Evolutionary conservation across 2,329 filamentous ascomycete genomes (phyloP).

Genomic region (Phaeosphaeriaceae sp.): DNA sequence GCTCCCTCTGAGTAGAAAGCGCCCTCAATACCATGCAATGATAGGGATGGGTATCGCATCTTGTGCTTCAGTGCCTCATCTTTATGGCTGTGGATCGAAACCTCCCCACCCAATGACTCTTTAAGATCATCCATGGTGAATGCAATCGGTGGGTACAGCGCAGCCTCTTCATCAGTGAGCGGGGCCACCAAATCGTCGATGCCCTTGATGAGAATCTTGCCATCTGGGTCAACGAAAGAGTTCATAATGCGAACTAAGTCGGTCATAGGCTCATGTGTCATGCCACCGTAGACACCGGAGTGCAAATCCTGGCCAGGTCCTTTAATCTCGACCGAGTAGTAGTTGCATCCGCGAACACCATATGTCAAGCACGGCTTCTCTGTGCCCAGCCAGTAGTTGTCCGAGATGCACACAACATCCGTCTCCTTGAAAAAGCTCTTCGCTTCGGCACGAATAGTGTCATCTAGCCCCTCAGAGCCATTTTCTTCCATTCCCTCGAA

Average conservation of each 20-base stretch:
- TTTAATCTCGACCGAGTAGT: conserved; percentile 90
- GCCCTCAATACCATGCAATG: conserved; percentile 92
- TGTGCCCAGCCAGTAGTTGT: conserved; percentile 99
- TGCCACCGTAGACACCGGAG: conserved; percentile 95
- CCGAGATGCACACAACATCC: conserved; percentile 96
- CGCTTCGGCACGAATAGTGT: conserved; percentile 88
- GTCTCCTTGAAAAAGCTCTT: conserved; percentile 95
- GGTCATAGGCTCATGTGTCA: conserved; percentile 98
- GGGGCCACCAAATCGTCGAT: conserved; percentile 92
- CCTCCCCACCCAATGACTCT: conserved; percentile 87
- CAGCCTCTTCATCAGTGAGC: conserved; percentile 82
- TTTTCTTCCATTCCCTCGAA: conserved; percentile 99
- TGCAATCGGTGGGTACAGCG: conserved; percentile 85
- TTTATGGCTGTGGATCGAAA: conserved; percentile 85
- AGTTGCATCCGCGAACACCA: conserved; percentile 95
- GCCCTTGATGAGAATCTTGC: conserved; percentile 93
- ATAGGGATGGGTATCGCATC: conserved; percentile 94
- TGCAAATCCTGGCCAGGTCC: conserved; percentile 94
- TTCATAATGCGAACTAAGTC: conserved; percentile 84
- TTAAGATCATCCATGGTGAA: conserved; percentile 97
- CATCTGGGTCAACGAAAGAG: conserved; percentile 84
- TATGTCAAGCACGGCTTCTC: conserved; percentile 99
- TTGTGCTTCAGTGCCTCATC: conserved; percentile 92
- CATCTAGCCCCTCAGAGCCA: conserved; percentile 93
- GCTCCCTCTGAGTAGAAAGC: conserved; percentile 92